Percentiles rank a stretch among this genome's conserved stretches.
Evolutionary conservation across 2,329 filamentous ascomycete species (phyloP).

Genomic region (Cercospora citrullina): DNA sequence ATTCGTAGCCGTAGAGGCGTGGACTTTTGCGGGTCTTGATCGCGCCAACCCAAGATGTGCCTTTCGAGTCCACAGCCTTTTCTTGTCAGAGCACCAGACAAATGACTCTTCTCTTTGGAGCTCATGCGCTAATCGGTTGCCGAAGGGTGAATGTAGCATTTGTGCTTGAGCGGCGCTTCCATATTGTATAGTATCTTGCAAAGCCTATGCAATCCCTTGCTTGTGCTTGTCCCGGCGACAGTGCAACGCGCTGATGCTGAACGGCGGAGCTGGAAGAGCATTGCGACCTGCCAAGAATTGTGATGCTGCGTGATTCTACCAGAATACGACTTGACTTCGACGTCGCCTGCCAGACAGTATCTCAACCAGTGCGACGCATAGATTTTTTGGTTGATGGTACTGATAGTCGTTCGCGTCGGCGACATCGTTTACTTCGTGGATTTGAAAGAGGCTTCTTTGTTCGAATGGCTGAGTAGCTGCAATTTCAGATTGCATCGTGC

Average conservation of each 20-base stretch:
- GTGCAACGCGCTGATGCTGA: not conserved
- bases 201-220: not conserved
- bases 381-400: not conserved
- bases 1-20: not conserved
- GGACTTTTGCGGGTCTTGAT: not conserved
- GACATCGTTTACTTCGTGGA: not conserved
- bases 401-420: not conserved
- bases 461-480: not conserved
- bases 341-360: not conserved
- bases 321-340: not conserved
- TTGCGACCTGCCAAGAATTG: not conserved
- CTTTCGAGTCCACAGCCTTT: not conserved
- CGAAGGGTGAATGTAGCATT: not conserved
- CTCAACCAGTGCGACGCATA: not conserved
- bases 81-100: not conserved
- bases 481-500: not conserved
- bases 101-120: not conserved
- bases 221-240: not conserved
- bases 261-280: not conserved
- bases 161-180: not conserved
- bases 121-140: not conserved
- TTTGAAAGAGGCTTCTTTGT: not conserved
- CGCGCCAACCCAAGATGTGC: not conserved
- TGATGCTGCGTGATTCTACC: too few species aligned
- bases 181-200: not conserved